These are phyloP conservation scores for Komagataella kurtzmanii DNA, from an alignment of 805 yeast species.

Conservation along the genomic window DNA sequence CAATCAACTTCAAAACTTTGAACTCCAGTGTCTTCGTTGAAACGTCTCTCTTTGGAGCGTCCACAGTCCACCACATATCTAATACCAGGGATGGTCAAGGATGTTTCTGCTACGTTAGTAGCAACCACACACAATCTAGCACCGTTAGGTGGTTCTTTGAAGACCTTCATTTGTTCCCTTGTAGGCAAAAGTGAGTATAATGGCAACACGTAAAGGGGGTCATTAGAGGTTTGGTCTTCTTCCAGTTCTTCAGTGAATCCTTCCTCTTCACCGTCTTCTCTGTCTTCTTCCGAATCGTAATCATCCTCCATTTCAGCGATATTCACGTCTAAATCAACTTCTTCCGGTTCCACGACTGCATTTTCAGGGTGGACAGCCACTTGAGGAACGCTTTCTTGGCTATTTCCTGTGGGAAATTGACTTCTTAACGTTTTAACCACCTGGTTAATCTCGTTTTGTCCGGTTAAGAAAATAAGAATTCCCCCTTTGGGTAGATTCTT, in stretches of 20 bases:
- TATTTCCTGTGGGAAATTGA: constrained; percentile 47
- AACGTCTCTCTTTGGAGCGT: constrained; percentile 78
- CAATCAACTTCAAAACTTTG: constrained; percentile 87
- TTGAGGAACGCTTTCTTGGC: constrained; percentile 22
- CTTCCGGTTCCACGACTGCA: constrained; percentile 77
- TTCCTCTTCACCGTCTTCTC: constrained; percentile 44
- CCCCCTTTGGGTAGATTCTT: constrained; percentile 85
- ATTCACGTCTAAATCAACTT: constrained; percentile 57
- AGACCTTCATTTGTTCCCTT: constrained; percentile 86
- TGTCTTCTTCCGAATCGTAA: constrained; percentile 30
- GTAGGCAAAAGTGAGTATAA: constrained; percentile 91
- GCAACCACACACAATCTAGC: constrained; percentile 86
- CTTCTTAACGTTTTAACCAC: constrained; percentile 57
- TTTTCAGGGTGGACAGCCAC: constrained; percentile 42
- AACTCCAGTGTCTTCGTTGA: constrained; percentile 73
- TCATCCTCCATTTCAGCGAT: constrained; percentile 26
- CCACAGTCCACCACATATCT: constrained; percentile 94
- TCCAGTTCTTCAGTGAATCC: constrained; percentile 64
- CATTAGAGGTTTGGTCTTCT: constrained; percentile 55
- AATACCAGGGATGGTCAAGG: constrained; percentile 91
- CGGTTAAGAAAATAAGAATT: constrained; percentile 81
- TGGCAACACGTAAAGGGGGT: constrained; percentile 85
- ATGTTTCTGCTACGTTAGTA: constrained; percentile 96
- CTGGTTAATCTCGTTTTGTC: constrained; percentile 80
- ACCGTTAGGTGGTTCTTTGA: constrained; percentile 74